Evolutionary conservation across 2,329 filamentous ascomycete genomes (phyloP).

Genomic region (Zarea fungicola): DNA sequence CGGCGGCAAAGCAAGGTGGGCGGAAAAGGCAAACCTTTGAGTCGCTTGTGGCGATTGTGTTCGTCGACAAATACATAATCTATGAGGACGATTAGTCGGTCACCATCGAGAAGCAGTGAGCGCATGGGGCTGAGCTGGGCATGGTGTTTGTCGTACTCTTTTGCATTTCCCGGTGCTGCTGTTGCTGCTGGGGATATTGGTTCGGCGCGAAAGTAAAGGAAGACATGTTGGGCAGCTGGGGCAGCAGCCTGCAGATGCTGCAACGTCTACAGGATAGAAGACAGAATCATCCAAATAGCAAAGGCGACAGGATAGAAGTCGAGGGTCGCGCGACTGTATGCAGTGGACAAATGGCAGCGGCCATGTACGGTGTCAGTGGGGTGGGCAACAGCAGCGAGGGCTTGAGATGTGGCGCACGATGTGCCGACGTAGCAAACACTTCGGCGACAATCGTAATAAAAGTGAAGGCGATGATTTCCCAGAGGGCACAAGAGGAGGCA

Average conservation of each 20-base stretch:
- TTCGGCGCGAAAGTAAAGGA: slow-evolving; percentile 70
- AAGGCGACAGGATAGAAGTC: neutral
- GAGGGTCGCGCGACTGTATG: neutral
- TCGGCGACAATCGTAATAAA: no score
- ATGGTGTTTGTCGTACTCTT: slow-evolving; percentile 12
- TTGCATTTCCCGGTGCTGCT: slow-evolving; percentile 45
- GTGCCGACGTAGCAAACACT: neutral
- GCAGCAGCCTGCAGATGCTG: slow-evolving; percentile 60
- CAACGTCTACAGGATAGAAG: slow-evolving; percentile 14
- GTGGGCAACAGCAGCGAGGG: neutral
- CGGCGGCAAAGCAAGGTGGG: neutral
- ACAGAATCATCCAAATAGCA: neutral
- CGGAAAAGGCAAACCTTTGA: slow-evolving; percentile 66
- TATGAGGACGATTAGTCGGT: slow-evolving; percentile 38
- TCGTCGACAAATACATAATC: slow-evolving; percentile 99
- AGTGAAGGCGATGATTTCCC: no score
- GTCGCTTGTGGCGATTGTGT: slow-evolving; percentile 93
- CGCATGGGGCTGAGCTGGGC: neutral
- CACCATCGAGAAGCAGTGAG: neutral
- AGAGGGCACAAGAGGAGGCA: neutral
- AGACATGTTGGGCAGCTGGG: slow-evolving; percentile 65
- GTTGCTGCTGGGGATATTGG: slow-evolving; percentile 35
- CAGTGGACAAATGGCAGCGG: slow-evolving; percentile 6
- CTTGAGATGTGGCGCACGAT: slow-evolving; percentile 3
- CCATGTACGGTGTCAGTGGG: slow-evolving; percentile 10